These are phyloP conservation scores for Coemansia sp. DNA, from an alignment of 192 early-diverging fungal species.

Conservation along the genomic window DNA sequence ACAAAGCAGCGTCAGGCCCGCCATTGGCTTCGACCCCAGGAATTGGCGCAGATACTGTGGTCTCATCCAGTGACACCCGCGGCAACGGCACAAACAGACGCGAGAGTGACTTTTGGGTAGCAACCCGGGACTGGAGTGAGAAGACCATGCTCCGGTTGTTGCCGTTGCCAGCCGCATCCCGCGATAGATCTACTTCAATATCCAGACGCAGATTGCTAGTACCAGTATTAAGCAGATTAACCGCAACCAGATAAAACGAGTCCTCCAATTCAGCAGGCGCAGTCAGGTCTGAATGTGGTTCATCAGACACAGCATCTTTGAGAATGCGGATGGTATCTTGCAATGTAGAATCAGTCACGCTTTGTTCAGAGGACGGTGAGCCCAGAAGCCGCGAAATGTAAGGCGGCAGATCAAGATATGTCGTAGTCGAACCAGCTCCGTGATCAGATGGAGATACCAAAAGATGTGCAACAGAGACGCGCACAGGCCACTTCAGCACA, in stretches of 20 bases:
- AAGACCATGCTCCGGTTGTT: neutral
- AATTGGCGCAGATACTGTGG: slow-evolving; percentile 11
- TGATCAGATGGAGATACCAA: slow-evolving; percentile 11
- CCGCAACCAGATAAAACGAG: slow-evolving; percentile 32
- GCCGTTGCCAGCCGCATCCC: neutral
- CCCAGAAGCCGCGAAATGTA: slow-evolving; percentile 22
- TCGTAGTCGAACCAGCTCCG: slow-evolving; percentile 6
- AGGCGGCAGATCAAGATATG: slow-evolving; percentile 31
- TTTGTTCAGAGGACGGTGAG: neutral
- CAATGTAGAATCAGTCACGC: neutral
- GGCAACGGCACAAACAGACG: slow-evolving; percentile 33
- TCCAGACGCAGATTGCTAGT: slow-evolving; percentile 20
- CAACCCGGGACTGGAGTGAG: slow-evolving; percentile 2
- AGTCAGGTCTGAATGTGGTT: neutral
- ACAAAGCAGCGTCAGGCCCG: slow-evolving; percentile 23
- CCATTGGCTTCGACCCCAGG: slow-evolving; percentile 46
- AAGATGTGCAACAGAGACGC: slow-evolving; percentile 29
- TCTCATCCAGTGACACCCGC: slow-evolving; percentile 13
- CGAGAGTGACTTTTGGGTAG: slow-evolving; percentile 14
- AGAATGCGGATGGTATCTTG: slow-evolving; percentile 12
- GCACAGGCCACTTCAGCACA: slow-evolving; percentile 37
- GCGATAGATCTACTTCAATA: slow-evolving; percentile 34
- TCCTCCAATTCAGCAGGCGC: slow-evolving; percentile 5
- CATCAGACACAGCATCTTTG: slow-evolving; percentile 3
- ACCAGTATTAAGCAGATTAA: slow-evolving; percentile 25